Conservation (phyloP, 768 basidiomycete genomes). For the Zangia roseola region DNA sequence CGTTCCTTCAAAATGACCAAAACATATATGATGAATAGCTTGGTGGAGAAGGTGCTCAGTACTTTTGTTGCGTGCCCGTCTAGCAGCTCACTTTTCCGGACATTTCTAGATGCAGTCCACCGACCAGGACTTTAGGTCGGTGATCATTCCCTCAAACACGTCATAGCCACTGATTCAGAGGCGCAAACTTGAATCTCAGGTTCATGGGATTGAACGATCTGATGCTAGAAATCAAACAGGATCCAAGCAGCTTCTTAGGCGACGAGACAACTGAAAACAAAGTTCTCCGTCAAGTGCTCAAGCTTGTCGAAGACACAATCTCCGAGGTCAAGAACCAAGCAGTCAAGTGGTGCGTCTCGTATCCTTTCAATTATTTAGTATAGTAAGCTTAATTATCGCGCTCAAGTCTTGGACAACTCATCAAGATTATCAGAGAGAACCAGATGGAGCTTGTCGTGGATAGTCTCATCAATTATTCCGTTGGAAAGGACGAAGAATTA, state of each 20-base stretch:
- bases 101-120: constrained; percentile 75
- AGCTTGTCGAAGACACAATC: constrained; percentile 90
- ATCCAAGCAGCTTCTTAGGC: constrained; percentile 70
- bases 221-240: constrained; percentile 82
- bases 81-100: constrained; percentile 2
- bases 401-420: constrained; percentile 79
- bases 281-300: constrained; percentile 79
- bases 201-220: constrained; percentile 98
- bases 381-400: constrained; percentile 5
- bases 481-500: constrained; percentile 86
- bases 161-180: constrained; percentile 15
- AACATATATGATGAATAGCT: constrained; percentile 78
- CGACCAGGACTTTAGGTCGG: constrained; percentile 87
- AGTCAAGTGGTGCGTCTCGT: constrained; percentile 76
- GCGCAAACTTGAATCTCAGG: constrained; percentile 40
- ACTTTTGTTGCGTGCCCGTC: background rate
- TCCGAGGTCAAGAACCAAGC: constrained; percentile 98
- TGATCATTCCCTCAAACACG: constrained; percentile 16
- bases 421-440: constrained; percentile 80
- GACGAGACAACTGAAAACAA: constrained; percentile 87
- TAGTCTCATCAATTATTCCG: constrained; percentile 82
- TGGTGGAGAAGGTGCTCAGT: constrained; percentile 69
- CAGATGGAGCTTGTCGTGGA: constrained; percentile 89
- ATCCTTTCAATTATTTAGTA: background rate
- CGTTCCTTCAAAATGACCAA: constrained; percentile 64